Conservation (phyloP, 2,329 filamentous ascomycete genomes). For the Botrytis tulipae region DNA sequence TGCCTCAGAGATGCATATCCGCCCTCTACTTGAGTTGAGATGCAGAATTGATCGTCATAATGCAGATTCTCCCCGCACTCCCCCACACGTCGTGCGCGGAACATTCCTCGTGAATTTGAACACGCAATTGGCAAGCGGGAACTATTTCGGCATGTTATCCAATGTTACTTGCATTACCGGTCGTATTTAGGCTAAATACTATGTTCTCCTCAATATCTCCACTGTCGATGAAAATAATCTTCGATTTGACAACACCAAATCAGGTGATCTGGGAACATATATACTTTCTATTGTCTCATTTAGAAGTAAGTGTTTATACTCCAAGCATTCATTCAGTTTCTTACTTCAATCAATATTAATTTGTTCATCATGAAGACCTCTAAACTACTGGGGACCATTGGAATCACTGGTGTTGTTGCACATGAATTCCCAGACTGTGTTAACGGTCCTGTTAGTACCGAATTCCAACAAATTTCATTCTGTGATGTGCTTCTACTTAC, state of each 20-base stretch:
- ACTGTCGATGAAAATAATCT: background rate
- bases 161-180: background rate
- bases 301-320: background rate
- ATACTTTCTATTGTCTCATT: background rate
- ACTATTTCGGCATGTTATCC: background rate
- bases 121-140: background rate
- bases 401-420: background rate
- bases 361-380: background rate
- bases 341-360: background rate
- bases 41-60: background rate
- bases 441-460: slow-evolving; percentile 43
- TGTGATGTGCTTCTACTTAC: background rate
- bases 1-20: background rate
- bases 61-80: slow-evolving; percentile 5
- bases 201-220: background rate
- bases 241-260: background rate
- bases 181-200: background rate
- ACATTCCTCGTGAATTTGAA: background rate
- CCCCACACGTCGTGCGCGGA: background rate
- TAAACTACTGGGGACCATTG: background rate
- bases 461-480: background rate
- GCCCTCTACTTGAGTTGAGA: background rate
- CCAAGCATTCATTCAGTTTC: background rate
- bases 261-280: background rate
- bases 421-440: slow-evolving; percentile 49